Evolutionary conservation across 345 rosid genomes (phyloP).

Genomic region (Linum usitatissimum): DNA sequence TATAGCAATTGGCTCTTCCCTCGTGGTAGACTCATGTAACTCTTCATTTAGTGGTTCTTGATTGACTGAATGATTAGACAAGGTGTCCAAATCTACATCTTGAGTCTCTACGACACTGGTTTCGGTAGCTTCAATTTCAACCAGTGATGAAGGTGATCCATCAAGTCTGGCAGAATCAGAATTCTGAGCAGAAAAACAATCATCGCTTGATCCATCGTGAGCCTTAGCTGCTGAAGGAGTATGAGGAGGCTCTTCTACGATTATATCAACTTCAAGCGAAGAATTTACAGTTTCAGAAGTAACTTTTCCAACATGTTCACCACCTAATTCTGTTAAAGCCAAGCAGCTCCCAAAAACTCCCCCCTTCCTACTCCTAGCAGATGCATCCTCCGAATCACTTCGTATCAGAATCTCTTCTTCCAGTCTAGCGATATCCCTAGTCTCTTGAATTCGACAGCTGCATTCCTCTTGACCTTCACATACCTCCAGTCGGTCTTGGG

Average conservation of each 20-base stretch:
- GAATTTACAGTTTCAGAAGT: slow-evolving; percentile 19
- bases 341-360: slow-evolving; percentile 41
- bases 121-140: slow-evolving; percentile 12
- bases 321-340: slow-evolving; percentile 34
- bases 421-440: slow-evolving; percentile 13
- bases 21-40: slow-evolving; percentile 23
- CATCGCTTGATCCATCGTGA: slow-evolving; percentile 13
- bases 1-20: slow-evolving; percentile 20
- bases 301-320: slow-evolving; percentile 20
- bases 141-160: slow-evolving; percentile 11
- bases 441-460: slow-evolving; percentile 23
- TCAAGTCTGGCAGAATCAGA: slow-evolving; percentile 12
- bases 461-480: slow-evolving; percentile 30
- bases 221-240: slow-evolving; percentile 16
- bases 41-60: slow-evolving; percentile 30
- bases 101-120: slow-evolving; percentile 10
- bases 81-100: slow-evolving; percentile 16
- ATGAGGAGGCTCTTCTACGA: slow-evolving; percentile 16
- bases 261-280: slow-evolving; percentile 22
- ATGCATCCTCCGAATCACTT: slow-evolving; percentile 19
- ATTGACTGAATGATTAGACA: slow-evolving; percentile 19
- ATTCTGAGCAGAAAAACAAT: slow-evolving; percentile 16
- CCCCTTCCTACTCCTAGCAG: slow-evolving; percentile 21
- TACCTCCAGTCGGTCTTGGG: slow-evolving; percentile 16
- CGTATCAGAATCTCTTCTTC: slow-evolving; percentile 18